Percentiles rank a stretch among this genome's conserved stretches.
phyloP scores from a whole-genome alignment of 2,329 filamentous ascomycete genomes.

The Paecilomyces variotii region DNA sequence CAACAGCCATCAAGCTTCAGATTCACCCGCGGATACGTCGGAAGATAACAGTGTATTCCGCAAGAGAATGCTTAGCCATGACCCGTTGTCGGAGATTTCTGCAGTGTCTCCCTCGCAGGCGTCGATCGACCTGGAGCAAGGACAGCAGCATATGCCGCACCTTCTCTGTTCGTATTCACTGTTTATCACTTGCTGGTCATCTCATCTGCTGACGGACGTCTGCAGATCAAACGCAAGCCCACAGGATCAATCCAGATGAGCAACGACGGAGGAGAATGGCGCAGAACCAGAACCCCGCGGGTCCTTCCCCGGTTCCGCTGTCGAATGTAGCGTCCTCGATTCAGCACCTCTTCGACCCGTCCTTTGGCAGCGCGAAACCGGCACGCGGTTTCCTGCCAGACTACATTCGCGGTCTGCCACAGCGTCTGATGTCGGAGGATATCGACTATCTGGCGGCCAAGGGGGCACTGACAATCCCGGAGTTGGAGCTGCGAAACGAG shows the following conservation, averaged over 20 bases:
- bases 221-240: conserved; percentile 25
- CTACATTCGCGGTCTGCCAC: conserved; percentile 73
- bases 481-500: conserved; percentile 63
- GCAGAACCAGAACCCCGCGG: conserved; percentile 35
- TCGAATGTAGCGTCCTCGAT: conserved; percentile 27
- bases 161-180: conserved; percentile 48
- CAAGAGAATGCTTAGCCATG: conserved; percentile 19
- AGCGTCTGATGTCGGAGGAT: conserved; percentile 71
- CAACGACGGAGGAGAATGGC: conserved; percentile 38
- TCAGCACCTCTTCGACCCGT: conserved; percentile 31
- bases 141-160: conserved; percentile 57
- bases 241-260: conserved; percentile 42
- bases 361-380: conserved; percentile 43
- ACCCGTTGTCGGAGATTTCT: conserved; percentile 19
- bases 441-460: conserved; percentile 75
- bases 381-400: conserved; percentile 45
- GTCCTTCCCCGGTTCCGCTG: conserved; percentile 30
- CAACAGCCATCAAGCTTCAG: conserved; percentile 17
- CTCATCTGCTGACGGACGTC: background rate
- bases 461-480: conserved; percentile 72
- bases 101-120: conserved; percentile 38
- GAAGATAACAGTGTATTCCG: conserved; percentile 25
- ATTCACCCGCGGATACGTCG: conserved; percentile 25
- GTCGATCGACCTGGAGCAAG: conserved; percentile 40
- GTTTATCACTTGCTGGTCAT: background rate